Evolutionary conservation across 1,139 yeast species (phyloP).

Genomic region (Suhomyces bolitotheri): DNA sequence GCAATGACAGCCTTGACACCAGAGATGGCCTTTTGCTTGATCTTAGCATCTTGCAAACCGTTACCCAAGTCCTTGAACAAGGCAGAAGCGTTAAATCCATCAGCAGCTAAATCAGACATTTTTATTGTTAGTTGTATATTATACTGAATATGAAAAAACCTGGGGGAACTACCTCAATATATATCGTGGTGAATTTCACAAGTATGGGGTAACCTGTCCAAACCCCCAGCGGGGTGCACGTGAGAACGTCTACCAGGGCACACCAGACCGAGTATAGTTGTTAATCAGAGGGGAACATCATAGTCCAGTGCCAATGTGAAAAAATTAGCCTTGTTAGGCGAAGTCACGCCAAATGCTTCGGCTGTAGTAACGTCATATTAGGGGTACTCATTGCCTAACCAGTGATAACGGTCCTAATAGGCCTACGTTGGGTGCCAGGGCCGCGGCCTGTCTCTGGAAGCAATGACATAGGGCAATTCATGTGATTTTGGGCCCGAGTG

Average conservation of each 20-base stretch:
- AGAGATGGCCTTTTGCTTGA: conserved; percentile 44
- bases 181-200: conserved; percentile 9
- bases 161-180: conserved; percentile 11
- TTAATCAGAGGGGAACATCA: background rate
- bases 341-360: too few relatives aligned
- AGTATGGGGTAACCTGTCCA: conserved; percentile 15
- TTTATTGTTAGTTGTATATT: conserved; percentile 9
- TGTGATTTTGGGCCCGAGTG: too few relatives aligned
- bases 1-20: conserved; percentile 65
- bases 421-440: too few relatives aligned
- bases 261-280: background rate
- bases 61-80: conserved; percentile 44
- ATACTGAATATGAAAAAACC: too few relatives aligned
- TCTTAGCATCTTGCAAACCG: conserved; percentile 41
- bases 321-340: too few relatives aligned
- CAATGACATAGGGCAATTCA: too few relatives aligned
- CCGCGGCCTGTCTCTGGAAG: too few relatives aligned
- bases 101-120: conserved; percentile 45
- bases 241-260: background rate
- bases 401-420: too few relatives aligned
- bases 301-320: too few relatives aligned
- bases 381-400: too few relatives aligned
- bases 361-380: too few relatives aligned
- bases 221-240: conserved; percentile 4
- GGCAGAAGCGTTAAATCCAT: conserved; percentile 51